Conservation (phyloP, 1,284 basidiomycete species). For the Irpex sp. region DNA sequence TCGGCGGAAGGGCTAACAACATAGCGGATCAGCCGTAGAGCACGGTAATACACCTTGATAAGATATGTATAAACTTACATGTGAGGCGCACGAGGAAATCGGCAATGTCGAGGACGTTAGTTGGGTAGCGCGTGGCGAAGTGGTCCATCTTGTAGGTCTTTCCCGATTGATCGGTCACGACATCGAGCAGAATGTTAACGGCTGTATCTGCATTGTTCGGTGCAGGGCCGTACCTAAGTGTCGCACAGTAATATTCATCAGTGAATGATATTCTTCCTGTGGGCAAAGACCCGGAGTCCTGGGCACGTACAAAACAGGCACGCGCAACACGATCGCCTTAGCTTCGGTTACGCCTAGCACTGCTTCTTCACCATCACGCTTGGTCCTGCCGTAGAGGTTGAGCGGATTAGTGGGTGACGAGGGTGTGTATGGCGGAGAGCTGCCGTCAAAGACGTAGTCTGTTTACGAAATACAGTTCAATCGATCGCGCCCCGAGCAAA, state of each 20-base stretch:
- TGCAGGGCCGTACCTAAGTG: constrained; percentile 68
- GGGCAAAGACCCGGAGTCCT: neutral
- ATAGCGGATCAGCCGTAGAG: neutral
- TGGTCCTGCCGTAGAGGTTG: constrained; percentile 73
- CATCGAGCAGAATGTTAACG: constrained; percentile 73
- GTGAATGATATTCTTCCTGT: neutral
- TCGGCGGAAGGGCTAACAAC: constrained; percentile 21
- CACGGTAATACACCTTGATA: neutral
- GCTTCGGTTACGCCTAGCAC: constrained; percentile 51
- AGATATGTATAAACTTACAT: constrained; percentile 33
- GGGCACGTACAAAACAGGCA: constrained; percentile 67
- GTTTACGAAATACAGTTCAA: neutral
- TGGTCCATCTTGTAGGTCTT: constrained; percentile 85
- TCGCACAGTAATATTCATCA: neutral
- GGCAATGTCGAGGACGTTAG: constrained; percentile 73
- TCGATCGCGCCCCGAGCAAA: neutral
- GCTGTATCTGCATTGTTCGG: constrained; percentile 73
- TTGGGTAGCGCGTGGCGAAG: constrained; percentile 78
- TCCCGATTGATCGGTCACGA: constrained; percentile 72
- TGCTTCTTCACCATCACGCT: constrained; percentile 70
- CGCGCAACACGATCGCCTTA: constrained; percentile 60
- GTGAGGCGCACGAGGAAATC: constrained; percentile 65
- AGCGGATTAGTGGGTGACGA: constrained; percentile 59
- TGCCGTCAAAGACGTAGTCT: constrained; percentile 87
- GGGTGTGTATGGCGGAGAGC: constrained; percentile 72